Evolutionary conservation across 2,329 filamentous ascomycete species (phyloP), one percentile per base, ranked within the genome.

Genomic region (Amauroascus verrucosus): DNA sequence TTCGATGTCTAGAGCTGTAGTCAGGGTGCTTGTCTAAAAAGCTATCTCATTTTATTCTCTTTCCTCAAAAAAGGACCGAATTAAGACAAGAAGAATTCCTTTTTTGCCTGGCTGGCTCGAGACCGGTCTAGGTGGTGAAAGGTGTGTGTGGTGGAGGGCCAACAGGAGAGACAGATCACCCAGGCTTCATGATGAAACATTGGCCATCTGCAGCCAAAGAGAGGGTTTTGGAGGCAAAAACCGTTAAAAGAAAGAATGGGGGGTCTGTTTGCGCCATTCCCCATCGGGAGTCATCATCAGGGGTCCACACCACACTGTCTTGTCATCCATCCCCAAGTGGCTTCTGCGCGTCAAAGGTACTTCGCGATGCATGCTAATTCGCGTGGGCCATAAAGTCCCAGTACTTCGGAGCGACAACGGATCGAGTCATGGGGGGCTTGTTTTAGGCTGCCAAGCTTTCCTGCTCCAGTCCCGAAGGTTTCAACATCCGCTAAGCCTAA

Each of bases 361-460:
- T 13, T 43, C 40, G 13, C 20, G 5, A 2, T 32, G 26, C 16
- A 7, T 20, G 44, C 44, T 11, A 14, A 33, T 20, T 20, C 28
- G 44, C 16, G 44, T 16, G 44, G 16, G 9, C 26, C 11, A 20
- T 6, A 9, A 50, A 33, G 48, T 50, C 20, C 22, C 38, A 22
- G 38, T 51, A 51, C 49, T 24, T 33, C 2, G 24, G 5, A 9
- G 35, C 35, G 35, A 28, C 28, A 22, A 20, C 37, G 38, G 38
- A 43, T 51, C 28, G 40, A 45, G 49, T 51, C 49, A 51, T 28
- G 49, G 49, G 49, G 28, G n/a, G 38, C n/a, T 18, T 40, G 47
- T 28, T 30, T 20, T 45, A 51, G 49, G 38, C 18, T 26, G 49
- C 49, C 49, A 51, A 51, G 49, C 49, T 9, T 28, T 28, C 24